Conservation (phyloP, 352 stramenopile species). For the Bremia lactucae region DNA sequence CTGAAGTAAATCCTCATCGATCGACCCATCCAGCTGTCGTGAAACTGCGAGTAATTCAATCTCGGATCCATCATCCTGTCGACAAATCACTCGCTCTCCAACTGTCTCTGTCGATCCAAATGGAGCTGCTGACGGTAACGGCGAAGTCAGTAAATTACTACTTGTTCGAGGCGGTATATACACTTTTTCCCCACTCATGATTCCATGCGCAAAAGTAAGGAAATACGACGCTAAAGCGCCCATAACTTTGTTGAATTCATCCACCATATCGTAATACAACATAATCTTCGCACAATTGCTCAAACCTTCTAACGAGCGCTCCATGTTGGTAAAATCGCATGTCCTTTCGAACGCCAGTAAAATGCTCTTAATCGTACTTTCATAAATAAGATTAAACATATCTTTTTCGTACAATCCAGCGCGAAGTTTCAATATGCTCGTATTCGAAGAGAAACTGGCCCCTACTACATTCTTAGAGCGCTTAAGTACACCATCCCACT, state of each 20-base stretch:
- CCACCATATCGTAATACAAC: conserved; percentile 72
- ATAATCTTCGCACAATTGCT: conserved; percentile 80
- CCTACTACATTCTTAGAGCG: conserved; percentile 80
- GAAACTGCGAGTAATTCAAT: conserved; percentile 30
- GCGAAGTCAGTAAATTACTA: conserved; percentile 11
- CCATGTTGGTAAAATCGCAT: conserved; percentile 76
- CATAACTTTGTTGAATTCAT: conserved; percentile 81
- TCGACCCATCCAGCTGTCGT: conserved; percentile 7
- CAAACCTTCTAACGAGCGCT: conserved; percentile 67
- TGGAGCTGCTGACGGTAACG: conserved; percentile 6
- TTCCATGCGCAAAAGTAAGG: conserved; percentile 72
- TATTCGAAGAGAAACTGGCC: conserved; percentile 79
- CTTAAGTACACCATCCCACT: conserved; percentile 83
- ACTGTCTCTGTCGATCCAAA: conserved; percentile 8
- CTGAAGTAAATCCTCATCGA: conserved; percentile 46
- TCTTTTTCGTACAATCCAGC: conserved; percentile 81
- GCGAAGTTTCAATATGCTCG: conserved; percentile 74
- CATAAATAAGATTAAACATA: conserved; percentile 80
- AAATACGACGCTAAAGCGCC: conserved; percentile 71
- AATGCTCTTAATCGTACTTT: conserved; percentile 72
- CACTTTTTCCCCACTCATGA: conserved; percentile 78
- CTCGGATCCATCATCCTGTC: conserved; percentile 23
- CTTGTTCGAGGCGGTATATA: conserved; percentile 46
- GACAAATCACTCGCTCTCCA: conserved; percentile 20
- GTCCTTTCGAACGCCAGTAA: conserved; percentile 77